Evolutionary conservation across 2,329 filamentous ascomycete genomes (phyloP), one percentile per base, ranked within the genome.

Genomic region (Hirsutella minnesotensis): DNA sequence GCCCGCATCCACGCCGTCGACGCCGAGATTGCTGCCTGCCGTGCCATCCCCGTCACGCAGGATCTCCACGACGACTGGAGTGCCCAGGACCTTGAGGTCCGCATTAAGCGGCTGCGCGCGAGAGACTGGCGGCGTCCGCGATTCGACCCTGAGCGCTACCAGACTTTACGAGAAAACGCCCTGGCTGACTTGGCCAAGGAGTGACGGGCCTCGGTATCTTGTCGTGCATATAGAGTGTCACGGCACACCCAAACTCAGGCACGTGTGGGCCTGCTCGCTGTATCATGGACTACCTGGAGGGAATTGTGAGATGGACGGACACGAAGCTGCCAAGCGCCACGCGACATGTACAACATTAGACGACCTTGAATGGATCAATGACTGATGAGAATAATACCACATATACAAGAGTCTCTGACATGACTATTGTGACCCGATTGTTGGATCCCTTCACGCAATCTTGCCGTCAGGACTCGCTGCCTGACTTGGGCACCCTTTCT

Each of bases 61-160:
- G 45, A 35, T 35, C 12, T 33, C 20, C 59, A 53, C 35, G 64
- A 65, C 21, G 64, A 66, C 42, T 49, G 60, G 42, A 61, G 62
- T 16, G 50, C 51, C 2, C 51, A 64, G 16, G 70, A 74, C 29
- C 57, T 75, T 3, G 62, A 65, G 45, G 63, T 69, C 7, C 66
- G 75, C 20, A 77, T 79, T 48, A 71, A 75, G 57, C 64, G 69
- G 9, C 58, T 79, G 10, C 67, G 72, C 18, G 66, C 66, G n/a
- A 64, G 52, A 40, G 73, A 73, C 3, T 79, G 75, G 75, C 67
- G 66, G 51, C 61, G 75, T 22, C 68, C 68, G 49, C 67, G 75
- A 19, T 79, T 79, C 49, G 69, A 79, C 47, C 59, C 61, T 5
- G 56, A 60, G 37, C 64, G 70, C 31, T 79, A 79, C 51, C 69